These are phyloP conservation scores for Hyaloperonospora brassicae DNA, from an alignment of 352 stramenopile species.

Conservation along the genomic window DNA sequence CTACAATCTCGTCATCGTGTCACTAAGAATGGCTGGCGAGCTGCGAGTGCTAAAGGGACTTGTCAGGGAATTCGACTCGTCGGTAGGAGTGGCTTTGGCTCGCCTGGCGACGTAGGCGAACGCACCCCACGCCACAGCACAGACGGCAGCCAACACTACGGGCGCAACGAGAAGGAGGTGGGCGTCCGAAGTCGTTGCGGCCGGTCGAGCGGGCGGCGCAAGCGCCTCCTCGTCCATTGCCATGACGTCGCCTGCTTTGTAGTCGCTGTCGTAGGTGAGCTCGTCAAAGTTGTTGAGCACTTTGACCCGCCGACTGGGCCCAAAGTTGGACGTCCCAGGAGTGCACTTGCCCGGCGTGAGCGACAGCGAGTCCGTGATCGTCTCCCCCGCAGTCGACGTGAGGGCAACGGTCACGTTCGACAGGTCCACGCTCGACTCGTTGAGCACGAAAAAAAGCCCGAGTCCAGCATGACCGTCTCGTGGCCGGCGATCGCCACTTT, in stretches of 20 bases:
- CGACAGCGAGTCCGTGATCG: slow-evolving; percentile 39
- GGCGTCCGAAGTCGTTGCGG: not conserved
- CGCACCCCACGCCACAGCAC: slow-evolving; percentile 7
- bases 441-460: slow-evolving; percentile 48
- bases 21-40: slow-evolving; percentile 12
- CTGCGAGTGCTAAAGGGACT: slow-evolving; percentile 13
- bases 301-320: not conserved
- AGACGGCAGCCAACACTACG: slow-evolving; percentile 7
- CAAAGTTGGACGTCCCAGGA: slow-evolving; percentile 24
- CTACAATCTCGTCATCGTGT: slow-evolving; percentile 23
- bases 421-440: slow-evolving; percentile 23
- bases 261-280: slow-evolving; percentile 1
- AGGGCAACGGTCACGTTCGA: slow-evolving; percentile 30
- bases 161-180: slow-evolving; percentile 15
- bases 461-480: slow-evolving; percentile 44
- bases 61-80: slow-evolving; percentile 7
- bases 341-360: slow-evolving; percentile 34
- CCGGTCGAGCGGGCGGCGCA: slow-evolving; percentile 10
- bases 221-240: slow-evolving; percentile 2
- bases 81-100: slow-evolving; percentile 5
- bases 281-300: slow-evolving; percentile 5
- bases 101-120: slow-evolving; percentile 13
- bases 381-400: slow-evolving; percentile 40
- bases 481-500: slow-evolving; percentile 35
- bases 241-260: slow-evolving; percentile 15